phyloP scores from a whole-genome alignment of 2,329 filamentous ascomycete species.

The Teratosphaeria destructans region DNA sequence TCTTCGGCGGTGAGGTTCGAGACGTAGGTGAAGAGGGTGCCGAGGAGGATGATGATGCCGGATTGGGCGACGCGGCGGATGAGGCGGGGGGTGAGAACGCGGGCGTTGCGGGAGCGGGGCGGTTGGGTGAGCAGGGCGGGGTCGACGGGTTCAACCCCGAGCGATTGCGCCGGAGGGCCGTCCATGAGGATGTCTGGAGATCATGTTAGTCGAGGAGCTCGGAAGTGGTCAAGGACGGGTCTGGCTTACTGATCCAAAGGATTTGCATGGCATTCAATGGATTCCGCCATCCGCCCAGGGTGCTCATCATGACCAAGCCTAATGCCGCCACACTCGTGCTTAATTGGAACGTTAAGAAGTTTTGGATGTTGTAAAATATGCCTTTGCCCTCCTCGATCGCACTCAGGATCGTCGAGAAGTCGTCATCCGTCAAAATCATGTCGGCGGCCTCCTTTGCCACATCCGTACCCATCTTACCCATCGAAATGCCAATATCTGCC shows the following conservation, averaged over 20 bases:
- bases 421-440: conserved; percentile 84
- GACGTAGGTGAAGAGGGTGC: conserved; percentile 83
- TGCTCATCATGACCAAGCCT: conserved; percentile 84
- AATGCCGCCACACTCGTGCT: conserved; percentile 93
- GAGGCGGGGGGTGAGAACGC: conserved; percentile 77
- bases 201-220: conserved; percentile 8
- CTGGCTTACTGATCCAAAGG: conserved; percentile 85
- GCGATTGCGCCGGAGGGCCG: conserved; percentile 89
- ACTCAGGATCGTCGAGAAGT: conserved; percentile 82
- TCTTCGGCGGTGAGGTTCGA: conserved; percentile 81
- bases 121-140: conserved; percentile 87
- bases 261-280: conserved; percentile 99
- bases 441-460: conserved; percentile 95
- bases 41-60: conserved; percentile 79
- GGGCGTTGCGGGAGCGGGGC: conserved; percentile 74
- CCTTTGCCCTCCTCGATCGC: conserved; percentile 98
- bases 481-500: conserved; percentile 94
- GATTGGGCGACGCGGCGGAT: conserved; percentile 79
- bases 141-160: conserved; percentile 91
- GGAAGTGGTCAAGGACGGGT: conserved; percentile 16
- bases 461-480: conserved; percentile 90
- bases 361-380: conserved; percentile 99
- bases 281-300: conserved; percentile 83
- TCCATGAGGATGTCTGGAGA: conserved; percentile 94
- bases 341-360: conserved; percentile 96